Evolutionary conservation across 2,329 filamentous ascomycete species (phyloP), one percentile per base, ranked within the genome.

Genomic region (Apiospora malaysiana): DNA sequence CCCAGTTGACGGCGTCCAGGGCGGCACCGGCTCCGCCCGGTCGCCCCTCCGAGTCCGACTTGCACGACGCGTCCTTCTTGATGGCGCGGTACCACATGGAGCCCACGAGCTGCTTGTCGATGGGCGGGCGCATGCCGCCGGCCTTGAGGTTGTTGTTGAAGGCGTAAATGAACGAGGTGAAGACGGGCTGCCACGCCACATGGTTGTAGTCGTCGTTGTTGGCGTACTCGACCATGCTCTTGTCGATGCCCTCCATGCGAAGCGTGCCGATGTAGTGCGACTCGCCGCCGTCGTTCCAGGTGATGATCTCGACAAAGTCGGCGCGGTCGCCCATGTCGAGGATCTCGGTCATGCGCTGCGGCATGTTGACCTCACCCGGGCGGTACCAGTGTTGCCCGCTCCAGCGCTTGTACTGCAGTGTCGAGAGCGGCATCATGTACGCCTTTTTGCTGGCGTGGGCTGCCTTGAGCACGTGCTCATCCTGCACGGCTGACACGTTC

Each of bases 261-360:
- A 77, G 75, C 21, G 76, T 76, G 40, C 80, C 80, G 49, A 82
- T 77, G 73, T 83, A 82, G 72, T 82, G 81, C 70, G 76, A 78
- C 42, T 70, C 69, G 45, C 69, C 69, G 16, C 32, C 69, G 21
- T 70, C 69, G 66, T 70, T 72, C 76, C 78, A 82, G 18, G 80
- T 81, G 49, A 81, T 76, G 18, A 81, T 72, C 69, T 82, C 76
- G 40, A 78, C 75, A 67, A 80, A 80, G 12, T 80, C 76, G 66
- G 81, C 77, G 12, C 51, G 56, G 18, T 68, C 37, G 1, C 68
- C 65, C 40, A 82, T 73, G 23, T 73, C 70, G 9, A 83, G 77
- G 25, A 82, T 80, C 70, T 81, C 77, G 45, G 75, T 73, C 77
- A 83, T 81, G 43, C 81, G 79, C 69, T 78, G 73, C 21, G 78